Evolutionary conservation across 495 filamentous ascomycete genomes (phyloP).

Genomic region (Penicillium lagena): DNA sequence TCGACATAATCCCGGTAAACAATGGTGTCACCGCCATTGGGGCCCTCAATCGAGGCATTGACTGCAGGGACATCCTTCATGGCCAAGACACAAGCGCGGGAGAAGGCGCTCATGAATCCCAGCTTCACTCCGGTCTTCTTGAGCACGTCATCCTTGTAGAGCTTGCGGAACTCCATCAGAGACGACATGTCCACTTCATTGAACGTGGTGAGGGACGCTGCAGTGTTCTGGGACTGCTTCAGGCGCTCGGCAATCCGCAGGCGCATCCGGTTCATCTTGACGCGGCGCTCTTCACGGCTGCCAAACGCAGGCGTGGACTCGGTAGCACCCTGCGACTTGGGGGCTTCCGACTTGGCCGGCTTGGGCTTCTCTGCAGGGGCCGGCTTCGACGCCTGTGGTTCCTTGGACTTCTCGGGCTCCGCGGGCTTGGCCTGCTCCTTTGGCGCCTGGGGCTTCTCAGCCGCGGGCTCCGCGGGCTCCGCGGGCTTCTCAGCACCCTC

Average conservation of each 20-base stretch:
- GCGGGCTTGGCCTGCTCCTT: slow-evolving; percentile 23
- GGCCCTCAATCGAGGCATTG: slow-evolving; percentile 95
- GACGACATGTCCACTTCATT: slow-evolving; percentile 99
- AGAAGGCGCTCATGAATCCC: slow-evolving; percentile 98
- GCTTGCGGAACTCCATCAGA: slow-evolving; percentile 91
- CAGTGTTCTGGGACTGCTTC: slow-evolving; percentile 98
- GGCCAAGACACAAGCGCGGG: slow-evolving; percentile 81
- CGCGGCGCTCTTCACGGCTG: slow-evolving; percentile 81
- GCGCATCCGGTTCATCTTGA: slow-evolving; percentile 99
- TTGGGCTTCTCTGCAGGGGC: too few species aligned
- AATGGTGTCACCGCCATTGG: slow-evolving; percentile 92
- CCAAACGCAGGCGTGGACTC: slow-evolving; percentile 45
- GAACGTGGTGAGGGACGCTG: slow-evolving; percentile 95
- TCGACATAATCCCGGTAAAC: slow-evolving; percentile 98
- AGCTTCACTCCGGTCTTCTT: slow-evolving; percentile 98
- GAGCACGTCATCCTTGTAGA: slow-evolving; percentile 92
- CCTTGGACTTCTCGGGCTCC: slow-evolving; percentile 23
- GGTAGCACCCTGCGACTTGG: slow-evolving; percentile 17
- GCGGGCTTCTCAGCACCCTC: slow-evolving; percentile 33
- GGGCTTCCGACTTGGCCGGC: slow-evolving; percentile 24
- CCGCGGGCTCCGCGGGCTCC: slow-evolving; percentile 24
- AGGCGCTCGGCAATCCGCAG: slow-evolving; percentile 93
- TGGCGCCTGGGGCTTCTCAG: slow-evolving; percentile 35
- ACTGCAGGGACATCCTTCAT: slow-evolving; percentile 95
- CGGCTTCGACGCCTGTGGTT: slow-evolving; percentile 3